A percentile compares a stretch with the other conserved stretches of the same genome.
phyloP scores from a whole-genome alignment of 768 basidiomycete species.

The Termitomyces sp. region DNA sequence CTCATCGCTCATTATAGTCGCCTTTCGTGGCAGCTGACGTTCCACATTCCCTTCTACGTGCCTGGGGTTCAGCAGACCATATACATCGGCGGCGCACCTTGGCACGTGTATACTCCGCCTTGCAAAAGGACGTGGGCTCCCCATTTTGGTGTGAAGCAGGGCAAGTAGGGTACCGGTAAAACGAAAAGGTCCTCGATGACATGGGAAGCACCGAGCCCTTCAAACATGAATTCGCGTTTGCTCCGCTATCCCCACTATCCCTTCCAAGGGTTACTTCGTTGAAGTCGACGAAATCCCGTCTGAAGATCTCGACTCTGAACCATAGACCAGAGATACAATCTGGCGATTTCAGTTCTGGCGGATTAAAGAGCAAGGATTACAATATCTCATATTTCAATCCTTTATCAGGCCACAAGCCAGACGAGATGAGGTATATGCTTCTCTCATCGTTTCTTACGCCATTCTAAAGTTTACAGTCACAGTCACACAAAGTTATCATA shows the following conservation, averaged over 20 bases:
- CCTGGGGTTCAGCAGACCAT: background rate
- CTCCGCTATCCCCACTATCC: slow-evolving; percentile 11
- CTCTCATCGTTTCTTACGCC: background rate
- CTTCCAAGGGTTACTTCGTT: slow-evolving; percentile 16
- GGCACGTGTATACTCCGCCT: background rate
- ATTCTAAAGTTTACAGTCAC: background rate
- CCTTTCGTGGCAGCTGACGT: background rate
- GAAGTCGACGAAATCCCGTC: slow-evolving; percentile 13
- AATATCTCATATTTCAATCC: background rate
- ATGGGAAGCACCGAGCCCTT: slow-evolving; percentile 18
- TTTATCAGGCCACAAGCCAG: background rate
- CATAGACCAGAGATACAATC: slow-evolving; percentile 10
- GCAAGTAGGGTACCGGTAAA: background rate
- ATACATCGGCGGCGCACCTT: background rate
- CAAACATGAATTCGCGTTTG: slow-evolving; percentile 11
- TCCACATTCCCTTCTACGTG: background rate
- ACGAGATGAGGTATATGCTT: slow-evolving; percentile 8
- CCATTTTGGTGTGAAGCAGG: background rate
- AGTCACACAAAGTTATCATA: background rate
- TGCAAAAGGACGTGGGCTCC: background rate
- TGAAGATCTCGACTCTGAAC: slow-evolving; percentile 15
- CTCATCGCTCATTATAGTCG: background rate
- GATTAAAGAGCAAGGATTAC: slow-evolving; percentile 7
- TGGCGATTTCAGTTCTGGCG: background rate
- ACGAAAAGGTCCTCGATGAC: slow-evolving; percentile 16